Percentiles rank a stretch among this genome's conserved stretches.
Conservation (phyloP, 768 basidiomycete species). For the Naganishia vaughanmartiniae region DNA sequence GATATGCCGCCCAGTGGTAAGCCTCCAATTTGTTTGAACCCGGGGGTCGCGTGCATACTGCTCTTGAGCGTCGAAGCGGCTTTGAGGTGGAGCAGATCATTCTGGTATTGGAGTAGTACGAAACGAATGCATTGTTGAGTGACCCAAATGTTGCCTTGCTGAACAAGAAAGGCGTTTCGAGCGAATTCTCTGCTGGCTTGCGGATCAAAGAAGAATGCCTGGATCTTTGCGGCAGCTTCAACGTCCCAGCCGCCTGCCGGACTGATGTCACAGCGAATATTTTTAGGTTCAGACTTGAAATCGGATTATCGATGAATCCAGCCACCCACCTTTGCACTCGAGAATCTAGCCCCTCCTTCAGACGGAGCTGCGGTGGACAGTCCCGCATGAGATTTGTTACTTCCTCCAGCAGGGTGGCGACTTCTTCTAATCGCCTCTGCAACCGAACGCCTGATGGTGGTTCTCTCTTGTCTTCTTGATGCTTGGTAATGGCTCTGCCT, state of each 20-base stretch:
- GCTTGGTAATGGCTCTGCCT: conserved; percentile 40
- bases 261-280: neutral
- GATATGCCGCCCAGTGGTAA: conserved; percentile 23
- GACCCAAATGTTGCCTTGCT: conserved; percentile 88
- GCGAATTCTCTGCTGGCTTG: conserved; percentile 81
- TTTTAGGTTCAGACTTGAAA: neutral
- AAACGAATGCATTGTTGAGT: conserved; percentile 85
- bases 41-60: neutral
- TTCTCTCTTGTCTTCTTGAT: conserved; percentile 38
- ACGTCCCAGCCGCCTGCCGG: conserved; percentile 65
- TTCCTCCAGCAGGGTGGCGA: conserved; percentile 72
- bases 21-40: conserved; percentile 19
- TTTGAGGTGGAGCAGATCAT: conserved; percentile 71
- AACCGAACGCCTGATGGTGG: conserved; percentile 41
- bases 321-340: conserved; percentile 33
- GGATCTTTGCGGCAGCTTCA: conserved; percentile 57
- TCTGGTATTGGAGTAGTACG: conserved; percentile 86
- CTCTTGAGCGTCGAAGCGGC: conserved; percentile 46
- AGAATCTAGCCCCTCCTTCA: conserved; percentile 56
- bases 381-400: conserved; percentile 72
- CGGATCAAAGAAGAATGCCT: conserved; percentile 87
- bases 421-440: conserved; percentile 64
- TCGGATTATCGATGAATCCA: no score
- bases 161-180: conserved; percentile 82
- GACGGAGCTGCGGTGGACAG: conserved; percentile 69